Conservation (phyloP, 805 yeast genomes). For the Barnettozyma vustinii region DNA sequence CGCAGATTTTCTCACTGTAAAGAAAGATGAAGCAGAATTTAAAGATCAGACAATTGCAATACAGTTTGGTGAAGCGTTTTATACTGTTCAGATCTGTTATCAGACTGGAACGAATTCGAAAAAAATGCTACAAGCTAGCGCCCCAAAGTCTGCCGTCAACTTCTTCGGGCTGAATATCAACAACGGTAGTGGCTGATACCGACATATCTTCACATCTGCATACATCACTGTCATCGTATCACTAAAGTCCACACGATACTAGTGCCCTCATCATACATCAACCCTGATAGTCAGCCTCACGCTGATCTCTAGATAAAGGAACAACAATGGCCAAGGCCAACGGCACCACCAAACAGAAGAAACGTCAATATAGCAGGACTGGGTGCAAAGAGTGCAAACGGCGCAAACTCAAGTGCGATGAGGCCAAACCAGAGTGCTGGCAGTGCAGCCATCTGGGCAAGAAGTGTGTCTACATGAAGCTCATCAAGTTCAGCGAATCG, state of each 20-base stretch:
- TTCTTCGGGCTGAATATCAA: too few species aligned
- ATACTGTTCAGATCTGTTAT: too few species aligned
- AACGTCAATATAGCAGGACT: conserved; percentile 38
- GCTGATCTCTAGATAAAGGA: background rate
- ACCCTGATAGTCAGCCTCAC: too few species aligned
- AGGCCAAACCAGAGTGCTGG: conserved; percentile 30
- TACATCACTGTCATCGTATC: background rate
- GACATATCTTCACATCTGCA: background rate
- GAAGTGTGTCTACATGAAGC: conserved; percentile 33
- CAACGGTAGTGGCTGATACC: background rate
- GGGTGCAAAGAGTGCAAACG: conserved; percentile 43
- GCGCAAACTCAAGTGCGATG: conserved; percentile 33
- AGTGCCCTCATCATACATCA: background rate
- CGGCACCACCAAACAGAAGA: conserved; percentile 21
- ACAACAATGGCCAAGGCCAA: background rate
- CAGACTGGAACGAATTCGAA: too few species aligned
- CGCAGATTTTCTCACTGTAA: too few species aligned
- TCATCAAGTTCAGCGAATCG: conserved; percentile 18
- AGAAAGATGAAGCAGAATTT: too few species aligned
- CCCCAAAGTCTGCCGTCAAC: too few species aligned
- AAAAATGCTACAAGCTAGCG: too few species aligned
- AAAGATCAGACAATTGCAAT: too few species aligned
- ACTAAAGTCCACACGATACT: too few species aligned
- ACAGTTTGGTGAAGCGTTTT: too few species aligned
- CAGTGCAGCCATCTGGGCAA: conserved; percentile 34